A percentile compares a stretch with the other conserved stretches of the same genome.
Evolutionary conservation across 805 yeast species (phyloP).

Genomic region (Metschnikowia shivogae): DNA sequence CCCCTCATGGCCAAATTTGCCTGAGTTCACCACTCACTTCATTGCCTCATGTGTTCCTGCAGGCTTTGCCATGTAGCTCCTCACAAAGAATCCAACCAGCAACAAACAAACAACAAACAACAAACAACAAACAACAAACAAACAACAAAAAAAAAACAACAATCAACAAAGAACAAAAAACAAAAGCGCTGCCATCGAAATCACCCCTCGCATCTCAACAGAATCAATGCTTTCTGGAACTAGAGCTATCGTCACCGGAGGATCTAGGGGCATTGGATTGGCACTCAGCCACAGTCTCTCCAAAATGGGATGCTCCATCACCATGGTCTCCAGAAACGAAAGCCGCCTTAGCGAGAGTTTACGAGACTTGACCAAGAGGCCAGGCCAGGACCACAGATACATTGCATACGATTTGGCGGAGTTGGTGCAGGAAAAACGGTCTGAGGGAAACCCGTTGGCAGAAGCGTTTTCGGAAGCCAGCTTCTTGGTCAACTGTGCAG

Average conservation of each 20-base stretch:
- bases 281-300: conserved; percentile 52
- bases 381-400: conserved; percentile 27
- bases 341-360: conserved; percentile 23
- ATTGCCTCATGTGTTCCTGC: no score
- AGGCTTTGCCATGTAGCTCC: no score
- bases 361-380: conserved; percentile 5
- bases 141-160: no score
- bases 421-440: conserved; percentile 7
- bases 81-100: no score
- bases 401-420: conserved; percentile 30
- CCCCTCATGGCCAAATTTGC: no score
- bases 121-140: no score
- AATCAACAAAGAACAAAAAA: no score
- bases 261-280: conserved; percentile 63
- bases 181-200: no score
- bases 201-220: not conserved
- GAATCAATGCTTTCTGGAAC: conserved; percentile 18
- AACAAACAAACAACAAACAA: no score
- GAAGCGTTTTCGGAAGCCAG: conserved; percentile 32
- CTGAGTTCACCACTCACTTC: no score
- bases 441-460: conserved; percentile 13
- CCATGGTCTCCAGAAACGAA: conserved; percentile 49
- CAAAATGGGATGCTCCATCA: conserved; percentile 45
- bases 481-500: conserved; percentile 62
- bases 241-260: conserved; percentile 63